Evolutionary conservation across 2,329 filamentous ascomycete genomes (phyloP).

Genomic region (Colletotrichum cuscutae): DNA sequence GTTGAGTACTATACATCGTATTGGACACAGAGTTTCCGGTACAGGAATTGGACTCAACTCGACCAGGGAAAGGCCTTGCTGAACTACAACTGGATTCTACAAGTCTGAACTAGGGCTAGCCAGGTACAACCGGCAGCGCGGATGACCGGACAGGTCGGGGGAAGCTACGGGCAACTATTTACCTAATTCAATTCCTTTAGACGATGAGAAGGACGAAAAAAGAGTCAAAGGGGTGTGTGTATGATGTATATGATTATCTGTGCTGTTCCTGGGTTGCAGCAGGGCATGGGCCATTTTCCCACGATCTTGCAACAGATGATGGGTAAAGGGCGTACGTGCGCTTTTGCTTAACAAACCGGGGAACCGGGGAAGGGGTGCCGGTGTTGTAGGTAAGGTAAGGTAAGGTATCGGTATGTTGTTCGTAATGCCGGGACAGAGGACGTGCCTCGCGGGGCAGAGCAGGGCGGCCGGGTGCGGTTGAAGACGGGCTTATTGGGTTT

Average conservation of each 20-base stretch:
- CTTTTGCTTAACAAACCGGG: constrained; percentile 13
- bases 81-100: background rate
- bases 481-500: background rate
- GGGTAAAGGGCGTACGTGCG: background rate
- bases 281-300: constrained; percentile 10
- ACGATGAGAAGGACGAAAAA: background rate
- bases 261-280: background rate
- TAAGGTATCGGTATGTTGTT: background rate
- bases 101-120: constrained; percentile 6
- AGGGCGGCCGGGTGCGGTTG: background rate
- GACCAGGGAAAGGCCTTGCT: background rate
- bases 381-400: background rate
- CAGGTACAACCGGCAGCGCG: constrained; percentile 17
- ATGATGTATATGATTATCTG: background rate
- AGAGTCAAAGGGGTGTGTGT: background rate
- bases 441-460: background rate
- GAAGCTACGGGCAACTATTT: constrained; percentile 3
- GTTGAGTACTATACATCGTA: background rate
- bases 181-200: background rate
- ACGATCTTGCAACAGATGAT: background rate
- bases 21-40: constrained; percentile 9
- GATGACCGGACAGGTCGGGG: constrained; percentile 26
- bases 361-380: constrained; percentile 24
- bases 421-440: background rate
- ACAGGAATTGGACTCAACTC: background rate